Evolutionary conservation across 1,284 basidiomycete genomes (phyloP), one percentile per base, ranked within the genome.

Genomic region (Inonotus obliquus): DNA sequence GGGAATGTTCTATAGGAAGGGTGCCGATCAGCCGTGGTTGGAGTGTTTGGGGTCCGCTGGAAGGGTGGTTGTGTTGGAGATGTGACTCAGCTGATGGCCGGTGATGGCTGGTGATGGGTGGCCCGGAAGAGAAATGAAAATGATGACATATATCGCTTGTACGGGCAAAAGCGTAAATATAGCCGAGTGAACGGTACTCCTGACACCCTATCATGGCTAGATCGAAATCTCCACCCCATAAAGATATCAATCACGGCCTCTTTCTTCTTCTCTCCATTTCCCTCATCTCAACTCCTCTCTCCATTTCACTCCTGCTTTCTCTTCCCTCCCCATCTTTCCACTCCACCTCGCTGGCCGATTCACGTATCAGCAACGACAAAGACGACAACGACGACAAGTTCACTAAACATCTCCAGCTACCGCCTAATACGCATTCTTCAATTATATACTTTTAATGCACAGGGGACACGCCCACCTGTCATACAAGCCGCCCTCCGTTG

Each of bases 381-480:
- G 10, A 32, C 49, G 23, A n/a, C 21, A 27, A 52, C 51, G 51
- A 52, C 25, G 27, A 52, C 41, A n/a, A 44, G 41, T 21, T 44
- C 19, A 17, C 41, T 7, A 17, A 14, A n/a, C 41, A 14, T 44
- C 41, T 17, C 25, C 51, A 17, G 32, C 27, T 52, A 32, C 32
- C 7, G 23, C 17, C 32, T 47, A 57, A 57, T 52, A 29, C 48
- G 49, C 19, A 35, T 29, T 19, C 25, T 53, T 21, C 23, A 41
- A 49, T 25, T 44, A 44, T 44, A 44, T 51, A 56, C 37, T 29
- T 61, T 57, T 57, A 61, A 61, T 61, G 54, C 45, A 37, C 54
- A 44, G 23, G 21, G 23, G 41, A 41, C 57, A 54, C 52, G 71
- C 69, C 68, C 74, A 70, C 72, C 71, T 75, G 72, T 75, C 72